These are phyloP conservation scores for Citrus medica DNA, from an alignment of 345 rosid genomes.

Conservation along the genomic window DNA sequence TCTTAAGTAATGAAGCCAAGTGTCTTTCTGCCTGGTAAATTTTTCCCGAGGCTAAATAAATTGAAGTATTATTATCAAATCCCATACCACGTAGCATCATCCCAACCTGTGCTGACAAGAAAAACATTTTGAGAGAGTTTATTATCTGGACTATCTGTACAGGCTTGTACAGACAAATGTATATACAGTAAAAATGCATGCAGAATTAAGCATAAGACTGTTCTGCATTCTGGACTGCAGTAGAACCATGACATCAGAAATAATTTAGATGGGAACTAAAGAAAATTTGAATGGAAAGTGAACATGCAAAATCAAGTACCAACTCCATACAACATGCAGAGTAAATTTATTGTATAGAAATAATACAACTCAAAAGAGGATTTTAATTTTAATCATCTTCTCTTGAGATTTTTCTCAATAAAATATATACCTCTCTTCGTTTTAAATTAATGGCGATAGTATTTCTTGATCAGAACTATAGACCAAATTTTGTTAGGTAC, in stretches of 20 bases:
- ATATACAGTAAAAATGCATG: background rate
- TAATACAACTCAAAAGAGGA: background rate
- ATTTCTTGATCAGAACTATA: background rate
- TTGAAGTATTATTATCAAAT: slow-evolving; percentile 76
- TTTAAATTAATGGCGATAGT: background rate
- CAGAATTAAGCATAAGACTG: background rate
- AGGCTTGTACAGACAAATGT: background rate
- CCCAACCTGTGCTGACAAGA: slow-evolving; percentile 81
- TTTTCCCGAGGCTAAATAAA: slow-evolving; percentile 82
- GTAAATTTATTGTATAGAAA: background rate
- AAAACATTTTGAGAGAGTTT: slow-evolving; percentile 26
- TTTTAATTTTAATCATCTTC: background rate
- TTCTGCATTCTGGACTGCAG: background rate
- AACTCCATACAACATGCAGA: background rate
- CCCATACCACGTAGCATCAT: slow-evolving; percentile 98
- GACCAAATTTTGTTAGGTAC: background rate
- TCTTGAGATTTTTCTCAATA: background rate
- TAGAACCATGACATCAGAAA: background rate
- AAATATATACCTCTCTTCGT: slow-evolving; percentile 1
- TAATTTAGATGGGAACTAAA: background rate
- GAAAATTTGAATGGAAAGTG: background rate
- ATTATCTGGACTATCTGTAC: slow-evolving; percentile 15
- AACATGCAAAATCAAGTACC: background rate
- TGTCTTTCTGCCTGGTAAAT: slow-evolving; percentile 67
- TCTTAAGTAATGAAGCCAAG: slow-evolving; percentile 62